Conservation (phyloP, 78 protist species). For the Andalucia godoyi region DNA sequence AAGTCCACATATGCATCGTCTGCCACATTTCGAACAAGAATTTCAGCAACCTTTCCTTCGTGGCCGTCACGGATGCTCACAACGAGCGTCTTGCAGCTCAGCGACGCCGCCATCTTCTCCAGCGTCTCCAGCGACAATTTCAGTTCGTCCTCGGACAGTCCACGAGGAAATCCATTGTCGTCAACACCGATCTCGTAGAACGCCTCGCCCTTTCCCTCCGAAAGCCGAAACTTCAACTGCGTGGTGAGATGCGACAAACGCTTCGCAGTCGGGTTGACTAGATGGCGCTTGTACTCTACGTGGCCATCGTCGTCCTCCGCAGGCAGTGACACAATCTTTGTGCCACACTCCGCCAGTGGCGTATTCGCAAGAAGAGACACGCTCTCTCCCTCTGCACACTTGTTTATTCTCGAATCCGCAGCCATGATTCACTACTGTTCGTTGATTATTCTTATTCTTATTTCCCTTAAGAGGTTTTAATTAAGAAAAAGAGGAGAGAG, state of each 20-base stretch:
- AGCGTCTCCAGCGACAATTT: slow-evolving; percentile 23
- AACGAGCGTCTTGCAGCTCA: neutral
- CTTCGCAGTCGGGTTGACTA: neutral
- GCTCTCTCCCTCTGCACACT: too few relatives aligned
- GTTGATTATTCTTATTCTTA: too few relatives aligned
- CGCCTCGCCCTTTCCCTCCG: slow-evolving; percentile 68
- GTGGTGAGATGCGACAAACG: slow-evolving; percentile 37
- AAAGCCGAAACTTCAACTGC: slow-evolving; percentile 44
- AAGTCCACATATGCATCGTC: slow-evolving; percentile 38
- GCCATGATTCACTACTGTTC: too few relatives aligned
- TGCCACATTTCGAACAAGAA: slow-evolving; percentile 38
- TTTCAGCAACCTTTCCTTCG: slow-evolving; percentile 18
- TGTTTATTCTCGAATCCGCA: too few relatives aligned
- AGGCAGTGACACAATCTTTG: too few relatives aligned
- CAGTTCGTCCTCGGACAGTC: slow-evolving; percentile 17
- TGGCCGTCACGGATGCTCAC: neutral
- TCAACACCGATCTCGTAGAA: slow-evolving; percentile 74
- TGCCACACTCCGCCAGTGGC: too few relatives aligned
- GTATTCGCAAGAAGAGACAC: too few relatives aligned
- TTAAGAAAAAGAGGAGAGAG: too few relatives aligned
- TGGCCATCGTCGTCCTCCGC: slow-evolving; percentile 38
- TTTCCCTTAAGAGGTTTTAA: too few relatives aligned
- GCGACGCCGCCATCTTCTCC: slow-evolving; percentile 5
- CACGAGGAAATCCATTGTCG: slow-evolving; percentile 49
- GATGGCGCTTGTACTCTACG: slow-evolving; percentile 38